A percentile compares a stretch with the other conserved stretches of the same genome.
Evolutionary conservation across 768 basidiomycete species (phyloP).

Genomic region (Boletus rubropictus): DNA sequence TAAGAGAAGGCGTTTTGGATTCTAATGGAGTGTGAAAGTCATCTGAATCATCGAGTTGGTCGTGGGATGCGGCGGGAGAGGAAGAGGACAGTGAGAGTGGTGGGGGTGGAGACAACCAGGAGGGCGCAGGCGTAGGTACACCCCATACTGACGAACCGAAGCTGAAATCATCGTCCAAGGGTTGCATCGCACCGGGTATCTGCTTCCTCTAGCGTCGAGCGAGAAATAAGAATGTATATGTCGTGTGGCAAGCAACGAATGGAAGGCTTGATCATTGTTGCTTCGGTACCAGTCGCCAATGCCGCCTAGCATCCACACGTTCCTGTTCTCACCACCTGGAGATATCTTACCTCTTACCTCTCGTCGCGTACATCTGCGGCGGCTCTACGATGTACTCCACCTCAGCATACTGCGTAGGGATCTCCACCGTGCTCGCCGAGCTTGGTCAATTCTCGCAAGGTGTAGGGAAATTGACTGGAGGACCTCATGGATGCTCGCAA

Average conservation of each 20-base stretch:
- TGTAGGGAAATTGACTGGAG: constrained; percentile 79
- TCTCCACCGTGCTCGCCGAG: constrained; percentile 53
- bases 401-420: constrained; percentile 66
- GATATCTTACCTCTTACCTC: constrained; percentile 45
- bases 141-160: constrained; percentile 77
- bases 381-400: constrained; percentile 70
- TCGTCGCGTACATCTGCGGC: constrained; percentile 67
- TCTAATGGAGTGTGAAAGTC: constrained; percentile 44
- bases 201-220: neutral
- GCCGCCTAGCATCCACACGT: constrained; percentile 34
- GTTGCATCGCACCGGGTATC: constrained; percentile 12
- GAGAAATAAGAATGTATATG: constrained; percentile 7
- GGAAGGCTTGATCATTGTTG: neutral
- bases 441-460: constrained; percentile 68
- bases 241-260: constrained; percentile 1
- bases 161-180: constrained; percentile 67
- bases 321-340: constrained; percentile 59
- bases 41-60: constrained; percentile 49
- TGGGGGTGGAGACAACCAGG: constrained; percentile 26
- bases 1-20: constrained; percentile 38
- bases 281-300: constrained; percentile 4
- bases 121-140: constrained; percentile 34
- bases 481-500: constrained; percentile 62
- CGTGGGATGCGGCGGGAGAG: constrained; percentile 26
- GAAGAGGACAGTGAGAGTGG: constrained; percentile 18